Conservation (phyloP, 208 protist genomes). For the Lotmaria passim region DNA sequence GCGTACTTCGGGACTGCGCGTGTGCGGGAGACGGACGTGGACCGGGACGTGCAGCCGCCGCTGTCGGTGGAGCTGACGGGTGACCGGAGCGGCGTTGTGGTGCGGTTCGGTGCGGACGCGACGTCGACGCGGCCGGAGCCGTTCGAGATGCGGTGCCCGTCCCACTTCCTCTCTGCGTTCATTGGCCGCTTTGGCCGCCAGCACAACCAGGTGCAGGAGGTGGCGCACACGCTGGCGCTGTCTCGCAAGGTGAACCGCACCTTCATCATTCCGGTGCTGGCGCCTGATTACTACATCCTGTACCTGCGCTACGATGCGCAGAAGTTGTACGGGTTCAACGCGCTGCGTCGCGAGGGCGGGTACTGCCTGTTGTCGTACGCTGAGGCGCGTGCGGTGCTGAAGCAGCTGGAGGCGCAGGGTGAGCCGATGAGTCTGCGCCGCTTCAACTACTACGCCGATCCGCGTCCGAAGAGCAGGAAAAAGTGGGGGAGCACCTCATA, state of each 20-base stretch:
- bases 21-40: constrained; percentile 8
- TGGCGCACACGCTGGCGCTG: constrained; percentile 18
- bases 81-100: not conserved
- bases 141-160: constrained; percentile 6
- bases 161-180: constrained; percentile 16
- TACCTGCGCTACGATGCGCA: constrained; percentile 11
- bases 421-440: constrained; percentile 2
- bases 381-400: constrained; percentile 16
- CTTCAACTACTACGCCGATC: constrained; percentile 5
- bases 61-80: not conserved
- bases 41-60: constrained; percentile 16
- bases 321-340: constrained; percentile 24
- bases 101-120: constrained; percentile 11
- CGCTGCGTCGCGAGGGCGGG: constrained; percentile 15
- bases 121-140: not conserved
- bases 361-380: constrained; percentile 25
- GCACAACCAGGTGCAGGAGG: constrained; percentile 25
- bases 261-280: constrained; percentile 11
- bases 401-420: not conserved
- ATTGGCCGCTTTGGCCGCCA: constrained; percentile 26
- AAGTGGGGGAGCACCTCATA: not conserved
- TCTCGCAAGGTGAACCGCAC: constrained; percentile 10
- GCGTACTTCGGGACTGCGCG: constrained; percentile 21
- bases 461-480: not conserved
- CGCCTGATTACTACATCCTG: not conserved